phyloP scores from a whole-genome alignment of 495 filamentous ascomycete species.

The Schizothecium vesticola region DNA sequence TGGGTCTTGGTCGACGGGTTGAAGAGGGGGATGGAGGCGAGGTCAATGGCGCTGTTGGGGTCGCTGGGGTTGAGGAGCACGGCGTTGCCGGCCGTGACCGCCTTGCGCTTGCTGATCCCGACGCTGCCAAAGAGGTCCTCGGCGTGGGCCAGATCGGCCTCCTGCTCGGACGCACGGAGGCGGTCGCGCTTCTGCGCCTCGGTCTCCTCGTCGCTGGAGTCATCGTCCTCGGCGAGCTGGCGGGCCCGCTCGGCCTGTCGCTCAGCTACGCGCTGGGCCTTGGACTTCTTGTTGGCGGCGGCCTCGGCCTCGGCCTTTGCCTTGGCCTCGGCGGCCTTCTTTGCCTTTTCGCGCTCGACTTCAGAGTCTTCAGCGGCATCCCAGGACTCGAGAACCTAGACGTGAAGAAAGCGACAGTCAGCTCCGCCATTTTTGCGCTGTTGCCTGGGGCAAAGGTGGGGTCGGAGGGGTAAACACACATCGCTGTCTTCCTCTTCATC shows the following conservation, averaged over 20 bases:
- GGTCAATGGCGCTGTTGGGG: conserved; percentile 72
- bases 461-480: conserved; percentile 47
- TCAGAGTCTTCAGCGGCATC: conserved; percentile 96
- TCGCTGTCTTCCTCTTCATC: conserved; percentile 88
- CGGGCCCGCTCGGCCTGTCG: conserved; percentile 50
- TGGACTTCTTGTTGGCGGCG: conserved; percentile 89
- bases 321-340: conserved; percentile 76
- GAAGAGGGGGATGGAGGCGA: conserved; percentile 75
- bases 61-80: conserved; percentile 64
- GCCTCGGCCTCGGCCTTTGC: conserved; percentile 87
- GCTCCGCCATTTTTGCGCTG: not conserved
- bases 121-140: conserved; percentile 83
- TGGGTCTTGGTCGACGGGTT: conserved; percentile 81
- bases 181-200: conserved; percentile 67
- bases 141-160: conserved; percentile 84
- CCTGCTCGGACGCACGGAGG: conserved; percentile 71
- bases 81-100: conserved; percentile 50
- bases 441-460: not conserved
- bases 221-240: conserved; percentile 46
- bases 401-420: not conserved
- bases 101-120: conserved; percentile 64
- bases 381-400: conserved; percentile 90
- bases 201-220: conserved; percentile 61
- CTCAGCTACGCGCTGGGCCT: conserved; percentile 82
- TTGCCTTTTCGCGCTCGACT: conserved; percentile 89